Evolutionary conservation across 306 rosid species (phyloP).

Genomic region (Fagus sylvatica): DNA sequence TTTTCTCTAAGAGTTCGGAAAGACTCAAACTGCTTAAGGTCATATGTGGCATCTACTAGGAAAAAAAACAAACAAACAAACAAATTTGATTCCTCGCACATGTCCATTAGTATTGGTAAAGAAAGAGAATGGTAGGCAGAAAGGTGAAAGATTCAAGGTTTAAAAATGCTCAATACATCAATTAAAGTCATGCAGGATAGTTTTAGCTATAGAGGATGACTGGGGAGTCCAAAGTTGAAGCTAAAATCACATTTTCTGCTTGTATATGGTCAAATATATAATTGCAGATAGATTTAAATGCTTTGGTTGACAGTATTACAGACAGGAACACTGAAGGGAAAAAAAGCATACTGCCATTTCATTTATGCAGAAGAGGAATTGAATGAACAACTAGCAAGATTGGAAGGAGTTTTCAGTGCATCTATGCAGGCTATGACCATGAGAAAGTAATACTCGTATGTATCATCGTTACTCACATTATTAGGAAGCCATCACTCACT

Average conservation of each 20-base stretch:
- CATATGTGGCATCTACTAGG: not conserved
- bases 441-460: constrained; percentile 18
- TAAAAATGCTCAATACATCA: not conserved
- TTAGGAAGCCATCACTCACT: constrained; percentile 70
- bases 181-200: not conserved
- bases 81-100: not conserved
- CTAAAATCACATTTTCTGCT: not conserved
- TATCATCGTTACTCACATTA: constrained; percentile 53
- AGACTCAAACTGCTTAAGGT: not conserved
- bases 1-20: not conserved
- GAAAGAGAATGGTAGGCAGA: not conserved
- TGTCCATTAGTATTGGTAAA: not conserved
- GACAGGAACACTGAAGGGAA: not conserved
- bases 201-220: not conserved
- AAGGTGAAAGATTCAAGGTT: not conserved
- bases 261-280: not conserved
- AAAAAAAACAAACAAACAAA: not conserved
- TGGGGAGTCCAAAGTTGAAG: not conserved
- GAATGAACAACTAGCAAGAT: not conserved
- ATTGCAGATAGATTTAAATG: not conserved
- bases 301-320: not conserved
- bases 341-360: not conserved
- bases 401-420: not conserved
- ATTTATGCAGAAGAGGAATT: constrained; percentile 5
- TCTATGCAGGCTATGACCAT: not conserved